Evolutionary conservation across 2,329 filamentous ascomycete genomes (phyloP), one percentile per base, ranked within the genome.

Genomic region (Sclerotinia trifoliorum): DNA sequence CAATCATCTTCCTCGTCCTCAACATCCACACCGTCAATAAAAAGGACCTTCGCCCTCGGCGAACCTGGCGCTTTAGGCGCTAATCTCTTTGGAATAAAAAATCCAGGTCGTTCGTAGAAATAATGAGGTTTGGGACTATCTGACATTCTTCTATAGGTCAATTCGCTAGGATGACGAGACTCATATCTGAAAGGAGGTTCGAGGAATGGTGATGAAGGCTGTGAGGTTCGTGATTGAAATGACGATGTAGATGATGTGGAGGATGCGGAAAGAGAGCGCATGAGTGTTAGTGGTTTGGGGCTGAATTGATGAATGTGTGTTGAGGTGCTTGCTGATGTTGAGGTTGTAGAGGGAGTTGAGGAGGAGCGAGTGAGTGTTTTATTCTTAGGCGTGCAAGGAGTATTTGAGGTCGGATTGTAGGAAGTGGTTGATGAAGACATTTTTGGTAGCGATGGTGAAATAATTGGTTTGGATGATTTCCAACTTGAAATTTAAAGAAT

Each of bases 81-180:
- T 7, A 10, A 24, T 62, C 58, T 62, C 29, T 49, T 49, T 1
- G 58, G 58, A 13, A 35, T 62, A 5, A 62, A 62, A 49, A 51
- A 62, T 3, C 44, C 58, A 2, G 58, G 58, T 62, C 58, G n/a
- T 29, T 62, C 58, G 15, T 62, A 62, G 5, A 62, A 62, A 17
- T 62, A 62, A 35, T 62, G 58, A 2, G 58, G 58, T 19, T 62
- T 62, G 3, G 58, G 58, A 24, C 58, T 62, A 39, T 62, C 58
- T 5, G 58, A 44, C 21, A 62, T 51, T 11, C 58, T 32, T 24
- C 46, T 49, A 35, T 62, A 62, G 29, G 35, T 15, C 21, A 35
- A 32, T 39, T 62, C 58, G 13, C 44, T 49, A 5, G 58, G 46
- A 39, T 62, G 58, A 35, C 44, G 46, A 3, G 58, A 24, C 1